Evolutionary conservation across 2,329 filamentous ascomycete species (phyloP).

Genomic region (Colletotrichum gigasporum): DNA sequence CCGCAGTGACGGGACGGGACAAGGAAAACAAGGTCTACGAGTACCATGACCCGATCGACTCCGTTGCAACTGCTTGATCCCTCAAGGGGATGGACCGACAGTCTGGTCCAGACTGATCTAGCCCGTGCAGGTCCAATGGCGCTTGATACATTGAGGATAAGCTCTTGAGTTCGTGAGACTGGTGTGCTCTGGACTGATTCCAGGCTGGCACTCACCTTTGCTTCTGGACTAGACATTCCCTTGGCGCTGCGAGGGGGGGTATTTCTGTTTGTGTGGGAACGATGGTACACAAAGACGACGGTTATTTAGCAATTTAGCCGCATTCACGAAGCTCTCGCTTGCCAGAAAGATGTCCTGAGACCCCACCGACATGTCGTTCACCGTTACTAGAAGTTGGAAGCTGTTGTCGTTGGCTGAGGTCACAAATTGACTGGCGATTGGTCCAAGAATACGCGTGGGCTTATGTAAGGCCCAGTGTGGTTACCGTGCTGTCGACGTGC

Average conservation of each 20-base stretch:
- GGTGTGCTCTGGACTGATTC: no score
- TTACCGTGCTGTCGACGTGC: background rate
- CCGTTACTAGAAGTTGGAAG: background rate
- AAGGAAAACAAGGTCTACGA: slow-evolving; percentile 60
- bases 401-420: background rate
- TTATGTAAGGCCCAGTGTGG: background rate
- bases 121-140: no score
- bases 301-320: background rate
- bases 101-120: no score
- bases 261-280: background rate
- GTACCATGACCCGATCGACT: slow-evolving; percentile 64
- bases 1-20: slow-evolving; percentile 57
- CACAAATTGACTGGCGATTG: background rate
- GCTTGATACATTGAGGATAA: no score
- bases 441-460: background rate
- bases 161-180: no score
- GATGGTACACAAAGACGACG: background rate
- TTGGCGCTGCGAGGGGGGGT: background rate
- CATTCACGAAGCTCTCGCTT: background rate
- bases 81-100: no score
- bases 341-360: background rate
- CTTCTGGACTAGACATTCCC: no score
- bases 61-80: no score
- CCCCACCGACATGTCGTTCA: background rate
- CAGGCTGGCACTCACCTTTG: no score